Evolutionary conservation across 176 grass and related monocot genomes (phyloP).

Genomic region (Triticum timopheevii): DNA sequence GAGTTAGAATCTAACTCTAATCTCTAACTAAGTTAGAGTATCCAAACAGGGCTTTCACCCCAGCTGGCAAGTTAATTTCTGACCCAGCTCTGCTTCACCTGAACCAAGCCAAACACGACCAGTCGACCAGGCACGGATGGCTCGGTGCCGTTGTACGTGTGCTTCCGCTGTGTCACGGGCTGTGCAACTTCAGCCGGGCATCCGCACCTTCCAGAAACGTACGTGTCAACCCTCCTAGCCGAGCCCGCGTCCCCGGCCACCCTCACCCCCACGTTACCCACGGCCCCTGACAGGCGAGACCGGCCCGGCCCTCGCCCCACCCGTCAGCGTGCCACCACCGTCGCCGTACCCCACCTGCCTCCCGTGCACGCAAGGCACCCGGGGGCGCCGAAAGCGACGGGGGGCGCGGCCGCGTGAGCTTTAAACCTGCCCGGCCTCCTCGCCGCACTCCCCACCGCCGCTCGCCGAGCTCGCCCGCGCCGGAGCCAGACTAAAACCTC

Average conservation of each 20-base stretch:
- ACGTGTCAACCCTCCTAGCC: conserved; percentile 42
- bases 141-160: background rate
- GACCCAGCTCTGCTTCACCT: background rate
- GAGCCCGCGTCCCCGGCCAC: background rate
- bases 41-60: too few relatives aligned
- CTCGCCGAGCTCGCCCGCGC: conserved; percentile 12
- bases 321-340: background rate
- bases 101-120: background rate
- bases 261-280: background rate
- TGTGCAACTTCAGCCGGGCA: background rate
- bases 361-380: conserved; percentile 46
- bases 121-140: background rate
- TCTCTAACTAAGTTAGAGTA: too few relatives aligned
- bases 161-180: background rate
- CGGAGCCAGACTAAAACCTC: background rate
- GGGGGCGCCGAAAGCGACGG: conserved; percentile 8
- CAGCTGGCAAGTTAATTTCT: background rate
- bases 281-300: background rate
- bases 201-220: conserved; percentile 44
- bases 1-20: too few relatives aligned
- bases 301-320: fast-evolving
- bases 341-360: background rate
- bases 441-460: conserved; percentile 39
- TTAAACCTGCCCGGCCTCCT: conserved; percentile 36
- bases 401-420: conserved; percentile 24